Conservation (phyloP, 306 rosid species). For the Ammopiptanthus mongolicus region DNA sequence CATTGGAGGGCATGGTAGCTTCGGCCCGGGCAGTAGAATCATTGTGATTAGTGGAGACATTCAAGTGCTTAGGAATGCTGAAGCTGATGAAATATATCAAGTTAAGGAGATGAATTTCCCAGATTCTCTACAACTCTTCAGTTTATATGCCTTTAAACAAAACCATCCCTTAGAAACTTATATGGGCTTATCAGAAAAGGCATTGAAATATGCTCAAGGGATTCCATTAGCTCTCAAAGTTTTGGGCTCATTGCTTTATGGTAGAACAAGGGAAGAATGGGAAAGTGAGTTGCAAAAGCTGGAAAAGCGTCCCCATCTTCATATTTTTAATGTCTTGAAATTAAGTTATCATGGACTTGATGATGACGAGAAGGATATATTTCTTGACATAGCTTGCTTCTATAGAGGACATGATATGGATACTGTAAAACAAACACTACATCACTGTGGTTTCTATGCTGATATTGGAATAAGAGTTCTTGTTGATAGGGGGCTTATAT, state of each 20-base stretch:
- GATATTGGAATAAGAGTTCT: slow-evolving; percentile 6
- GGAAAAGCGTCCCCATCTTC: background rate
- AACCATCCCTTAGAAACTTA: background rate
- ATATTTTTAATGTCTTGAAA: background rate
- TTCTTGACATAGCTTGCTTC: slow-evolving; percentile 32
- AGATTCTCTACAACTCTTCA: slow-evolving; percentile 28
- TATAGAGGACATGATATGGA: background rate
- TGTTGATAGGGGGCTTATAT: slow-evolving; percentile 8
- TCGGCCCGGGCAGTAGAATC: slow-evolving; percentile 1
- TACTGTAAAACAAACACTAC: background rate
- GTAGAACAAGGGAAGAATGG: slow-evolving; percentile 12
- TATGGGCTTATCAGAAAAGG: background rate
- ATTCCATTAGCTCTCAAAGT: slow-evolving; percentile 31
- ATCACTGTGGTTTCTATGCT: background rate
- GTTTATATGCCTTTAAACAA: slow-evolving; percentile 20
- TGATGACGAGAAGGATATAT: background rate
- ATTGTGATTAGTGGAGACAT: slow-evolving; percentile 21
- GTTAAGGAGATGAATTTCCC: slow-evolving; percentile 1
- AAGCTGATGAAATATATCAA: slow-evolving; percentile 5
- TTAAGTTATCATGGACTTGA: slow-evolving; percentile 33
- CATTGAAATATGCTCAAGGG: slow-evolving; percentile 15
- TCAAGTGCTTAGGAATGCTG: slow-evolving; percentile 6
- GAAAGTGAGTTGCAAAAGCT: slow-evolving; percentile 4
- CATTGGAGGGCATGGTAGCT: background rate
- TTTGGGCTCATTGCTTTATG: slow-evolving; percentile 24